Percentiles rank a stretch among this genome's conserved stretches.
phyloP scores from a whole-genome alignment of 208 protist species.

The Herpetomonas samuelpessoai region DNA sequence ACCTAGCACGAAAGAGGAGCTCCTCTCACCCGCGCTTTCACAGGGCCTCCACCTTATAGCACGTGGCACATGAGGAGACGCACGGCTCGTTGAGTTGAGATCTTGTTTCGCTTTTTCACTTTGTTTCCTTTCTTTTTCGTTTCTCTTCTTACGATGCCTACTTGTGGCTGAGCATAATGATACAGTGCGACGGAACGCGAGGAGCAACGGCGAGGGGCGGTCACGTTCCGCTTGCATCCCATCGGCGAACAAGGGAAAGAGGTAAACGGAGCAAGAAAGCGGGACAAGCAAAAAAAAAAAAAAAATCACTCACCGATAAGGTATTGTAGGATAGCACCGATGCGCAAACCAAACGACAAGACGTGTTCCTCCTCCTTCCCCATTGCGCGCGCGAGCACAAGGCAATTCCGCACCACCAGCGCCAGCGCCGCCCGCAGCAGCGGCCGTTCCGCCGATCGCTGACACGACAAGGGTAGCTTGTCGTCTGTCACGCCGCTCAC shows the following conservation, averaged over 20 bases:
- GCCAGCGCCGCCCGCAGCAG: conserved; percentile 47
- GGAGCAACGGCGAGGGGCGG: too few relatives aligned
- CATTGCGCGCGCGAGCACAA: conserved; percentile 39
- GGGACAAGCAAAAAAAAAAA: conserved; percentile 12
- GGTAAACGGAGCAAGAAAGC: conserved; percentile 5
- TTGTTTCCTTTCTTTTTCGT: too few relatives aligned
- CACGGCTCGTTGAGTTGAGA: too few relatives aligned
- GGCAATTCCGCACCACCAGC: conserved; percentile 32
- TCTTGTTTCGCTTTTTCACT: too few relatives aligned
- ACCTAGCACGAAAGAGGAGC: too few relatives aligned
- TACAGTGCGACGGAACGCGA: too few relatives aligned
- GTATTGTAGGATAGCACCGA: conserved; percentile 38
- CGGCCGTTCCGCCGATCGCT: conserved; percentile 31
- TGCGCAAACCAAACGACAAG: conserved; percentile 21
- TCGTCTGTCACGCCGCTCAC: conserved; percentile 23
- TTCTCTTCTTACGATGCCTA: too few relatives aligned
- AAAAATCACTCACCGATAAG: conserved; percentile 24
- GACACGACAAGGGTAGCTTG: conserved; percentile 39
- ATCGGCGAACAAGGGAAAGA: neutral
- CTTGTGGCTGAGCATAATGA: too few relatives aligned
- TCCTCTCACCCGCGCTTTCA: too few relatives aligned
- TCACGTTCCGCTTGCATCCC: too few relatives aligned
- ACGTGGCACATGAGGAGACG: too few relatives aligned
- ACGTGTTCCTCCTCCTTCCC: conserved; percentile 33
- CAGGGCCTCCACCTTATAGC: too few relatives aligned